These are phyloP conservation scores for Lotus japonicus DNA, from an alignment of 306 rosid genomes.

Conservation along the genomic window DNA sequence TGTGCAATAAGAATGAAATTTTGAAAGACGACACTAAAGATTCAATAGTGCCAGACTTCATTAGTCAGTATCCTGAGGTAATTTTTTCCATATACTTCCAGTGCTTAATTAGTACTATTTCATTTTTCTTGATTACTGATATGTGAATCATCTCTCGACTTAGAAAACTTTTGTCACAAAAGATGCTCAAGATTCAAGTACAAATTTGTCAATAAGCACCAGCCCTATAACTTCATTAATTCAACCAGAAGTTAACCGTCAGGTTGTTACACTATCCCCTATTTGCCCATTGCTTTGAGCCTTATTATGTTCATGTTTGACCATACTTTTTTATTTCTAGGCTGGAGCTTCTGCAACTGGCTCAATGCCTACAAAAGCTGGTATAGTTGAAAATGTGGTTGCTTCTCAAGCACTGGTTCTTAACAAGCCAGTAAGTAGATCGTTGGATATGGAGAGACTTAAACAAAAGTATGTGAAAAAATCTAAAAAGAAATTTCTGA, in stretches of 20 bases:
- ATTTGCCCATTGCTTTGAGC: neutral
- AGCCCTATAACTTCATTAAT: constrained; percentile 13
- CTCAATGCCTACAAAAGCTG: constrained; percentile 20
- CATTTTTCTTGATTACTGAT: constrained; percentile 14
- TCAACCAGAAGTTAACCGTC: constrained; percentile 19
- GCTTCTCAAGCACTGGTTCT: constrained; percentile 21
- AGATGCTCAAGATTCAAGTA: neutral
- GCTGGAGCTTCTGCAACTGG: constrained; percentile 31
- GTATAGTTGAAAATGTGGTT: constrained; percentile 17
- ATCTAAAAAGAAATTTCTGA: constrained; percentile 44
- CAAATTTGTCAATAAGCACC: constrained; percentile 18
- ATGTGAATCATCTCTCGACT: constrained; percentile 2
- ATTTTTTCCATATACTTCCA: neutral
- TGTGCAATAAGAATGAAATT: constrained; percentile 17
- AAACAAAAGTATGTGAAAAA: constrained; percentile 33
- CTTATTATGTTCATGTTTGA: neutral
- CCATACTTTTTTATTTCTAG: constrained; percentile 26
- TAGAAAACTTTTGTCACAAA: constrained; percentile 21
- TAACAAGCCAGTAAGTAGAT: constrained; percentile 24
- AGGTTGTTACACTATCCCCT: constrained; percentile 25
- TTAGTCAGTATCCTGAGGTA: constrained; percentile 39
- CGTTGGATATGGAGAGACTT: constrained; percentile 18
- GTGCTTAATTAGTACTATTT: neutral
- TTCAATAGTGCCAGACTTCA: neutral
- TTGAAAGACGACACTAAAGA: constrained; percentile 22